phyloP scores from a whole-genome alignment of 2,329 filamentous ascomycete species.

The Xylariomycetidae sp. region DNA sequence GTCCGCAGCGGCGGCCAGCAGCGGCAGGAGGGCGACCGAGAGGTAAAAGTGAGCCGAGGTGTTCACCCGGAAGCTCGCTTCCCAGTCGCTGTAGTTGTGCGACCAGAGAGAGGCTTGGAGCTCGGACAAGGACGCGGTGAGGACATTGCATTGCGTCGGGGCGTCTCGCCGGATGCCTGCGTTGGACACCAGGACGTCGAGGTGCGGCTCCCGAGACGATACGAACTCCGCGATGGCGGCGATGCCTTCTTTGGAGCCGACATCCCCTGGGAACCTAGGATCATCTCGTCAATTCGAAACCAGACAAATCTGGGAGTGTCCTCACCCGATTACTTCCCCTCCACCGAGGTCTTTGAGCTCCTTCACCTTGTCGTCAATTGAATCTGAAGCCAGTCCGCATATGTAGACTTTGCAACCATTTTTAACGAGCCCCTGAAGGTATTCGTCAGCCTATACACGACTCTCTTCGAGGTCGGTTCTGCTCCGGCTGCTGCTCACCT shows the following conservation, averaged over 20 bases:
- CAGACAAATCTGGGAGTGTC: background rate
- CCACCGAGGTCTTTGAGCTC: slow-evolving; percentile 27
- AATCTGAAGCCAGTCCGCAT: slow-evolving; percentile 33
- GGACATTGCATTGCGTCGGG: slow-evolving; percentile 34
- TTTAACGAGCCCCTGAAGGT: slow-evolving; percentile 32
- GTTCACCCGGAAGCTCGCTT: slow-evolving; percentile 39
- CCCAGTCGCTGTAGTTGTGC: slow-evolving; percentile 35
- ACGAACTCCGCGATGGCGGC: background rate
- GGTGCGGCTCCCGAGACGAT: slow-evolving; percentile 27
- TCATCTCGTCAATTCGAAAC: background rate
- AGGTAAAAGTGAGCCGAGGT: slow-evolving; percentile 45
- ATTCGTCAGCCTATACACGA: background rate
- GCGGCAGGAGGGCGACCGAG: slow-evolving; percentile 37
- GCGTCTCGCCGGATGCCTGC: slow-evolving; percentile 43
- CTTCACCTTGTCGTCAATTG: slow-evolving; percentile 30
- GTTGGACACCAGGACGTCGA: slow-evolving; percentile 44
- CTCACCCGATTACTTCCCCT: background rate
- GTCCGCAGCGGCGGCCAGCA: slow-evolving; percentile 34
- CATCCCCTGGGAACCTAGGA: background rate
- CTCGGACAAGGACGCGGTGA: slow-evolving; percentile 33
- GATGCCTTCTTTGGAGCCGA: slow-evolving; percentile 1
- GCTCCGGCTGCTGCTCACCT: slow-evolving; percentile 21
- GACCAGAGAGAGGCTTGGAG: slow-evolving; percentile 43
- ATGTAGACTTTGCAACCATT: slow-evolving; percentile 43
- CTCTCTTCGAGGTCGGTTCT: too few species aligned